Percentiles rank a stretch among this genome's conserved stretches.
Conservation (phyloP, 208 protist species). For the Leishmania martiniquensis region DNA sequence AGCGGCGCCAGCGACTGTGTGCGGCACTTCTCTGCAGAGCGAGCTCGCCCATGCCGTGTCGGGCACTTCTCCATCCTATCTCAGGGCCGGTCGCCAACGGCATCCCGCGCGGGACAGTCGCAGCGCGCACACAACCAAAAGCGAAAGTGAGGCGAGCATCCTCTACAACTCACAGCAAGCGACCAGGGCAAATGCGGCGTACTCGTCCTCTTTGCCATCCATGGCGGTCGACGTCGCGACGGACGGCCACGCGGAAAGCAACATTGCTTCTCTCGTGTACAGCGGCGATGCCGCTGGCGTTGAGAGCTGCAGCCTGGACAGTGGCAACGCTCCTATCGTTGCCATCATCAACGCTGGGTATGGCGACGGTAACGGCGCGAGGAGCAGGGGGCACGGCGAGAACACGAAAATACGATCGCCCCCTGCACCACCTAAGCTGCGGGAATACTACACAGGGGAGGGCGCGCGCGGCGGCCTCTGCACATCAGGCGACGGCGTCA, state of each 20-base stretch:
- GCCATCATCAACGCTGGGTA: background rate
- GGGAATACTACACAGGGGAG: background rate
- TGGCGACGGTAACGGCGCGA: background rate
- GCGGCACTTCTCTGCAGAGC: background rate
- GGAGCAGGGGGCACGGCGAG: background rate
- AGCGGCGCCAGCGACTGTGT: background rate
- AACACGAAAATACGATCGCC: background rate
- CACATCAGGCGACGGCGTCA: background rate
- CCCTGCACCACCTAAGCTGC: background rate
- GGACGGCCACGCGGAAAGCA: conserved; percentile 1
- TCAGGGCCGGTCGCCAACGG: background rate
- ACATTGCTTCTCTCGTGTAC: background rate
- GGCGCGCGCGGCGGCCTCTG: background rate
- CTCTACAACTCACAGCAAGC: conserved; percentile 17
- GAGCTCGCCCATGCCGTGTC: background rate
- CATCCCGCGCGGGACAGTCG: background rate
- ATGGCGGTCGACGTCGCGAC: background rate
- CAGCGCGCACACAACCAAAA: background rate
- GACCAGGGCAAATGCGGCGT: conserved; percentile 6
- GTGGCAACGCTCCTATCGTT: conserved; percentile 10
- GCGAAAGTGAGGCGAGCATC: background rate
- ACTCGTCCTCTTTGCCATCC: conserved; percentile 5
- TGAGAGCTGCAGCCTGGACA: conserved; percentile 4
- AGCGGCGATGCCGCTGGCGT: conserved; percentile 2
- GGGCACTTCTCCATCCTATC: background rate